Base-by-base conservation (phyloP, 2,329 filamentous ascomycete genomes). In the Claviceps sp. region DNA sequence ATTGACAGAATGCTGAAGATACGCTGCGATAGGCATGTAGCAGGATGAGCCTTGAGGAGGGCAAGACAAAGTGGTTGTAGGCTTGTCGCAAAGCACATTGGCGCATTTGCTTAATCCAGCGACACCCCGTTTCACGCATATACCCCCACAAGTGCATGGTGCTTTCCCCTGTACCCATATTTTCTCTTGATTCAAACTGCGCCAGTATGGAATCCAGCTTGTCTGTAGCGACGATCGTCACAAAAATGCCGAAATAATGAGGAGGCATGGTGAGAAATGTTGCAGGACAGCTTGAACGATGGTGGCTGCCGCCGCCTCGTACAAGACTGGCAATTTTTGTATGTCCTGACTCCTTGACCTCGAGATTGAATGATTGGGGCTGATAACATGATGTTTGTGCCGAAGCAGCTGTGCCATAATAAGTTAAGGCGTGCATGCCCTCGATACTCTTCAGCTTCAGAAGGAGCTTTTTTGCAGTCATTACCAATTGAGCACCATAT, bases 261-360 rank as follows among this genome's bases (percentile, higher is more conserved):
- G 55, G 60, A 64, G 64, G 62, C 55, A 68, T 68, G 66, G 62
- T 68, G 57, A 62, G 60, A 59, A 63, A 61, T 57, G 61, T 57
- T 54, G 59, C 56, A 56, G 59, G 61, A 60, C 59, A 63, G 61
- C 58, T 66, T 60, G 57, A 57, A 53, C 60, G 55, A 56, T 57
- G 58, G 57, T 63, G 60, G 59, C 60, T 54, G 51, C 52, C 54
- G 55, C 56, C 56, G 55, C 57, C 56, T 53, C 52, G 60, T 53
- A 54, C 55, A 52, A 55, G 49, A 50, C n/a, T 36, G 8, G 16
- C 14, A 34, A 37, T 36, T 7, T 43, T 36, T 22, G 45, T 52
- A 43, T n/a, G 46, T 49, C 9, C 17, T 8, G 9, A 5, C n/a
- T n/a, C 8, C 16, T 47, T 22, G 11, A 2, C 29, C 45, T 47